Percentiles rank a stretch among this genome's conserved stretches.
phyloP scores from a whole-genome alignment of 305 asterid species.

The Striga hermonthica region DNA sequence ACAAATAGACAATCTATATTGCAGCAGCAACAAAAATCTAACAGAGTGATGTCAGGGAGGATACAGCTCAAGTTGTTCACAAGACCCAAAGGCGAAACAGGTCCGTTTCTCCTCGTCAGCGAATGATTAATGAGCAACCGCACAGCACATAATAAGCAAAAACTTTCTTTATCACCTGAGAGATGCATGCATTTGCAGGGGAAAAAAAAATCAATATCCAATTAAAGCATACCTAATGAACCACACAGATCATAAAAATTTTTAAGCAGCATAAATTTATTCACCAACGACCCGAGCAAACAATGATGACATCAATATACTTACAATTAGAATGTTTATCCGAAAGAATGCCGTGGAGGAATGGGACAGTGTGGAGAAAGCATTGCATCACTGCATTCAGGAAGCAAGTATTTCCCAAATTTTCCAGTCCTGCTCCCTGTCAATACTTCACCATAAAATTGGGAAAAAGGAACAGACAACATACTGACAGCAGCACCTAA shows the following conservation, averaged over 20 bases:
- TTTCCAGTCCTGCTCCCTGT: constrained; percentile 80
- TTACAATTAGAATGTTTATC: constrained; percentile 45
- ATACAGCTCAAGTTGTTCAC: constrained; percentile 73
- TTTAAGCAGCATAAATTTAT: not conserved
- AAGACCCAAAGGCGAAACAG: constrained; percentile 47
- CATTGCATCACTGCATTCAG: constrained; percentile 81
- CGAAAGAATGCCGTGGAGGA: constrained; percentile 51
- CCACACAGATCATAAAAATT: too few species aligned
- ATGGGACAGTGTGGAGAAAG: constrained; percentile 67
- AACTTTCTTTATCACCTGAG: constrained; percentile 48
- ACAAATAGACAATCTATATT: not conserved
- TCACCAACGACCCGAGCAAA: not conserved
- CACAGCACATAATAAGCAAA: constrained; percentile 56
- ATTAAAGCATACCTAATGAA: not conserved
- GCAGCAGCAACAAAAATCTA: not conserved
- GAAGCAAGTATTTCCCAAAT: constrained; percentile 85
- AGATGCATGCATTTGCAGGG: not conserved
- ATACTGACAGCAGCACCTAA: not conserved
- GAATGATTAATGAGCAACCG: constrained; percentile 47
- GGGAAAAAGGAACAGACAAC: not conserved
- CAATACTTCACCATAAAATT: not conserved
- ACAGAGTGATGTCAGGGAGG: constrained; percentile 38
- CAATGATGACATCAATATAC: constrained; percentile 19
- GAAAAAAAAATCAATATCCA: constrained; percentile 16
- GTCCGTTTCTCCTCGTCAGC: constrained; percentile 31